Conservation (phyloP, 1,284 basidiomycete genomes). For the Apiotrichum domesticum region DNA sequence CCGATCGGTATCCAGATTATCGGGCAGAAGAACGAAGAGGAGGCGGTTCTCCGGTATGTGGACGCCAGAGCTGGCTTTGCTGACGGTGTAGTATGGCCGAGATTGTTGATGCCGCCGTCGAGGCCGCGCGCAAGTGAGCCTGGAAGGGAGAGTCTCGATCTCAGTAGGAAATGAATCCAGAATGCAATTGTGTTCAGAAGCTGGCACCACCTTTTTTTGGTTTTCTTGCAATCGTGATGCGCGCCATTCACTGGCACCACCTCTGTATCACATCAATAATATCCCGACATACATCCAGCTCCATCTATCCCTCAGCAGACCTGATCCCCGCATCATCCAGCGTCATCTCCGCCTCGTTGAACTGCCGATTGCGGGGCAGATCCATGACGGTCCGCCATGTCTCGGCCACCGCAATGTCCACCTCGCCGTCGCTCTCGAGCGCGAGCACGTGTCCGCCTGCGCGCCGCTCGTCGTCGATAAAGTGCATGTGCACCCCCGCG, state of each 20-base stretch:
- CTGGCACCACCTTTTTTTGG: too few species aligned
- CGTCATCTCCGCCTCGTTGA: conserved; percentile 9
- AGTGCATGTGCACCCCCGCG: conserved; percentile 19
- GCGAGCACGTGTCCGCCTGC: conserved; percentile 16
- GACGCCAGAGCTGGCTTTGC: too few species aligned
- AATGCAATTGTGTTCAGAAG: too few species aligned
- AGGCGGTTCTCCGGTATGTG: conserved; percentile 44
- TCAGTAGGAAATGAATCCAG: too few species aligned
- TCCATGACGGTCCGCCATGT: conserved; percentile 8
- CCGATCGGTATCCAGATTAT: conserved; percentile 62
- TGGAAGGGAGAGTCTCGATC: background rate
- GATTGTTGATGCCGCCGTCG: conserved; percentile 14
- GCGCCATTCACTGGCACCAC: too few species aligned
- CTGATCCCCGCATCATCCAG: conserved; percentile 11
- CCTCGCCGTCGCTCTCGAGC: conserved; percentile 16
- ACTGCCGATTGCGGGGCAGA: conserved; percentile 9
- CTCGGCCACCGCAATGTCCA: conserved; percentile 7
- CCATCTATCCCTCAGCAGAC: conserved; percentile 9
- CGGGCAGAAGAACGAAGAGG: conserved; percentile 62
- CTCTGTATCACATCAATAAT: too few species aligned
- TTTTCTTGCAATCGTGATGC: too few species aligned
- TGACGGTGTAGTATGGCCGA: background rate
- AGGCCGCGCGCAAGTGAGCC: background rate
- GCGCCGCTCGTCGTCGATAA: conserved; percentile 8
- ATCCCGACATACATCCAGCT: too few species aligned